Evolutionary conservation across 495 filamentous ascomycete genomes (phyloP), one percentile per base, ranked within the genome.

Genomic region (Peziza echinospora): DNA sequence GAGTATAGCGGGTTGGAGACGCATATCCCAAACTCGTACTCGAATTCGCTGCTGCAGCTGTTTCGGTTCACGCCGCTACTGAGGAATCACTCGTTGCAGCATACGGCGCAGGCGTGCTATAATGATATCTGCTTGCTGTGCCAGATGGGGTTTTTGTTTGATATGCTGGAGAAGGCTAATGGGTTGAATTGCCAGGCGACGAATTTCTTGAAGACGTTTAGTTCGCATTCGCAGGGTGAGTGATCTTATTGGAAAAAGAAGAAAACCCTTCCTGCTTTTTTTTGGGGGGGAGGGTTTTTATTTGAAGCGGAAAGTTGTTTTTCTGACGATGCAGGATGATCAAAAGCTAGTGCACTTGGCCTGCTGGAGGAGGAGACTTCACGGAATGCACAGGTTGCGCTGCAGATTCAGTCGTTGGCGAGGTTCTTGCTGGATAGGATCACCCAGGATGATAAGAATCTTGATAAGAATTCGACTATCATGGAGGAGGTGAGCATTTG

Each of bases 161-260:
- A 99, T 57, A 99, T 99, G 89, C 68, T 99, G 25, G 82, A 94
- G 53, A 96, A 93, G 56, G 87, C 87, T 5, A 76, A 78, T 53
- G 89, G 86, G 1, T 76, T 82, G 47, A 89, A 85, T 50, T 96
- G 91, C 54, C 89, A 94, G 53, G 89, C 89, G n/a, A 93, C 87
- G 0, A 99, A 99, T 58, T 74, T 99, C 52, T 64, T 94, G 26
- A 89, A 84, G 62, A 80, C 85, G 0, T 78, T 96, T 52, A 80
- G 80, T 57, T 77, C 73, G 52, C 75, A 78, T 45, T 73, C 80
- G 1, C 75, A 82, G 60, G 74, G 75, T 75, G 53, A 39, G 59
- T 34, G 47, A 16, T 28, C 21, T 24, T n/a, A 11, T n/a, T n/a
- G n/a, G n/a, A n/a, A n/a, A n/a, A n/a, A n/a, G n/a, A n/a, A n/a